Evolutionary conservation across 2,329 filamentous ascomycete species (phyloP), one percentile per base, ranked within the genome.

Genomic region (Fusarium odoratissimum): DNA sequence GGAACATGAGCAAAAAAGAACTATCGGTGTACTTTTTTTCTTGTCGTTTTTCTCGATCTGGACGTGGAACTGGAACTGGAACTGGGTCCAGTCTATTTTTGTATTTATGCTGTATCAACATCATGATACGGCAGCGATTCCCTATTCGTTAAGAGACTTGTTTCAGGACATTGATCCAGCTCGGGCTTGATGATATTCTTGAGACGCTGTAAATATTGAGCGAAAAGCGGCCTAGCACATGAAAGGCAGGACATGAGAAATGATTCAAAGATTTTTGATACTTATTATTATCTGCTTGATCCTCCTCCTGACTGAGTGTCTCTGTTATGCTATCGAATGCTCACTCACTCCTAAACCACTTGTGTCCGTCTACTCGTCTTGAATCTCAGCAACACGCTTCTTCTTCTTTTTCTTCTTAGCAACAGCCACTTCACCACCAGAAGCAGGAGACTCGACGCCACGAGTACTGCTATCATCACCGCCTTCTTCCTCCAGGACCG

Each of bases 361-460:
- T 30, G 19, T 19, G 28, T 16, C 35, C 19, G 37, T 54, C 58
- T 72, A 74, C 49, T 60, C 71, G 25, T 78, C 78, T 62, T 77
- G 77, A 42, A 79, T 80, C 37, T 80, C 77, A 4, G 71, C 80
- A 25, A 75, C 72, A 9, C 73, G 77, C 81, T 76, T 80, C 79
- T 80, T 85, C 75, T 83, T 86, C 79, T 86, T 88, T 79, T 86
- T 86, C 76, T 84, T 88, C 79, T 84, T 87, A 11, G 83, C 78
- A 67, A 85, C 83, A 5, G 81, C 76, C 14, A 74, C 76, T 19
- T 76, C 66, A 17, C 49, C 75, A 28, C 67, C 75, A 30, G 69
- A 65, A 3, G 63, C 61, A 70, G 72, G 67, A 48, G 70, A 63
- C 31, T 78, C 74, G 11, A 62, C 62, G 5, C 48, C 75, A 12